A percentile compares a stretch with the other conserved stretches of the same genome.
Conservation (phyloP, 495 filamentous ascomycete genomes). For the Lindgomyces ingoldianus region DNA sequence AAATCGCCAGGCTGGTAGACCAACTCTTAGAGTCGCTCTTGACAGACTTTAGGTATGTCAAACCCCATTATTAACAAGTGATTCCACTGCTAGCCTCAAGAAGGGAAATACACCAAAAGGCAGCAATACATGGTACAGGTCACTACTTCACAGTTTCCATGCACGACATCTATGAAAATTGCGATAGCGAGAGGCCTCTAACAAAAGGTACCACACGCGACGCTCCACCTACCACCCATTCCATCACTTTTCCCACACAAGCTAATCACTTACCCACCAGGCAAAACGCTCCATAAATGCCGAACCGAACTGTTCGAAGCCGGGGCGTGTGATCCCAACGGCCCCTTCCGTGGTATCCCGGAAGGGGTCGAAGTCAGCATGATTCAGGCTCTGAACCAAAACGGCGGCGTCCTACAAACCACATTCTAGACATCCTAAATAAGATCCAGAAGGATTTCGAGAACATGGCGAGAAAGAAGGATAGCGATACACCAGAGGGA, state of each 20-base stretch:
- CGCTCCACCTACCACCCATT: background rate
- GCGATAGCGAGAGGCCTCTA: background rate
- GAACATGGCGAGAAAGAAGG: background rate
- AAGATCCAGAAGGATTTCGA: background rate
- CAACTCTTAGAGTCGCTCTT: background rate
- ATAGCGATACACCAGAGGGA: constrained; percentile 5
- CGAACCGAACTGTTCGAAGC: background rate
- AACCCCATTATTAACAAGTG: background rate
- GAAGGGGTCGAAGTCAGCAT: background rate
- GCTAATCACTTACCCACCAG: background rate
- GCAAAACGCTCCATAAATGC: constrained; percentile 2
- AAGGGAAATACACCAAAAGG: background rate
- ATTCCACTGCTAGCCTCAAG: background rate
- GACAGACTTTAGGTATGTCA: background rate
- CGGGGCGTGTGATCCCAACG: background rate
- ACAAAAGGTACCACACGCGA: background rate
- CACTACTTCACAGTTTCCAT: constrained; percentile 4
- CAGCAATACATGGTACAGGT: background rate
- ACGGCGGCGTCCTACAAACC: background rate
- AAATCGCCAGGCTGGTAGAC: background rate
- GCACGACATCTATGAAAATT: background rate
- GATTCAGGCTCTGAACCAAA: background rate
- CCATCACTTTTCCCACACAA: too few species aligned
- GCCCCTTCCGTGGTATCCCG: background rate
- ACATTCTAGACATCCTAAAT: background rate